phyloP scores from a whole-genome alignment of 1,284 basidiomycete genomes.

The Phlebopus sp. region DNA sequence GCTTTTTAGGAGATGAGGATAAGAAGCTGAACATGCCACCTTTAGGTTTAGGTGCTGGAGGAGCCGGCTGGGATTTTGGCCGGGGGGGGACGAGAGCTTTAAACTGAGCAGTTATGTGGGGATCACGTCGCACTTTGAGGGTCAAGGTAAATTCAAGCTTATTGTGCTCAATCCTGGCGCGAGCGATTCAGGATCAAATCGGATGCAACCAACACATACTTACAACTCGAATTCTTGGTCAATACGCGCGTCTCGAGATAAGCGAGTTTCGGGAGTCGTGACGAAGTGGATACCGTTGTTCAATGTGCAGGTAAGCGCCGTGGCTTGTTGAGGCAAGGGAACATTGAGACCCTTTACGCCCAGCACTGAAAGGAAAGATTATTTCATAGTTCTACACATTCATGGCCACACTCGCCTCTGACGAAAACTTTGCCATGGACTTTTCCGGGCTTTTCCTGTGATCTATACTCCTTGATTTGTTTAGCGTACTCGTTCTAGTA shows the following conservation, averaged over 20 bases:
- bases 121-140: slow-evolving; percentile 79
- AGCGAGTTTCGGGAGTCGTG: slow-evolving; percentile 77
- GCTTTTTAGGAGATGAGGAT: slow-evolving; percentile 73
- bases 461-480: slow-evolving; percentile 79
- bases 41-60: slow-evolving; percentile 47
- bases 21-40: slow-evolving; percentile 76
- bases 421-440: slow-evolving; percentile 92
- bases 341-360: slow-evolving; percentile 71
- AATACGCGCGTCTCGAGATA: slow-evolving; percentile 67
- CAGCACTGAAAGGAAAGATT: slow-evolving; percentile 53
- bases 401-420: slow-evolving; percentile 53
- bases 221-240: slow-evolving; percentile 94
- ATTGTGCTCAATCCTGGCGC: slow-evolving; percentile 73
- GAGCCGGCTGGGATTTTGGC: slow-evolving; percentile 42
- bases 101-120: slow-evolving; percentile 74
- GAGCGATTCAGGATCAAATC: not conserved
- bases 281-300: slow-evolving; percentile 98
- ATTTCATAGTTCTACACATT: slow-evolving; percentile 1
- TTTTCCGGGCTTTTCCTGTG: slow-evolving; percentile 75
- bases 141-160: slow-evolving; percentile 90
- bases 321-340: slow-evolving; percentile 72
- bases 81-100: slow-evolving; percentile 56
- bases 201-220: slow-evolving; percentile 30
- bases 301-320: slow-evolving; percentile 82
- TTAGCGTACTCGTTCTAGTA: slow-evolving; percentile 87